Conservation (phyloP, 192 early-diverging fungal species). For the Coemansia sp. region DNA sequence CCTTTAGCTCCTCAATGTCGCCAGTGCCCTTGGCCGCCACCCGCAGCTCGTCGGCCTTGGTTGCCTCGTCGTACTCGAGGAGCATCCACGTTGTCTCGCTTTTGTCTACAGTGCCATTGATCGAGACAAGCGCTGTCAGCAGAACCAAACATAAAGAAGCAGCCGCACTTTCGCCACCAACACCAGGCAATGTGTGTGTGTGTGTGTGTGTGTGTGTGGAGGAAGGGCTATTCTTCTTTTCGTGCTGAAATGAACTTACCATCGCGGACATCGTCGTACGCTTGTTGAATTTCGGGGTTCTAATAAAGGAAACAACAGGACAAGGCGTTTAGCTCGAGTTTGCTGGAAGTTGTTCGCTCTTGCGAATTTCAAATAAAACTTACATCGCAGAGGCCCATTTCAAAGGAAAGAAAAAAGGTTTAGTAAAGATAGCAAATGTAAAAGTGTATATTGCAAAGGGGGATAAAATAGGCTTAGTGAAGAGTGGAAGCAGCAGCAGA, state of each 20-base stretch:
- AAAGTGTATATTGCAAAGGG: no score
- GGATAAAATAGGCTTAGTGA: no score
- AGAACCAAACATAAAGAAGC: not conserved
- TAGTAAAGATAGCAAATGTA: not conserved
- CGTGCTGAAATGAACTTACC: conserved; percentile 24
- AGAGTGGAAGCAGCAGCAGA: not conserved
- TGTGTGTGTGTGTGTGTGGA: no score
- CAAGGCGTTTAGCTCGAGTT: not conserved
- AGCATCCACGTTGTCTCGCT: conserved; percentile 63
- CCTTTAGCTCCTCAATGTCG: conserved; percentile 67
- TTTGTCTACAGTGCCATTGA: conserved; percentile 43
- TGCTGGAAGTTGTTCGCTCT: not conserved
- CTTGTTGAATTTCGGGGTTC: conserved; percentile 52
- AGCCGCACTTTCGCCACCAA: no score
- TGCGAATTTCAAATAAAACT: conserved; percentile 6
- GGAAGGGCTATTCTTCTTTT: not conserved
- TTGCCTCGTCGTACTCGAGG: conserved; percentile 59
- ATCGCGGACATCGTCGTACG: conserved; percentile 61
- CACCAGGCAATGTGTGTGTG: no score
- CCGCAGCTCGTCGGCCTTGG: conserved; percentile 47
- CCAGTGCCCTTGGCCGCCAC: conserved; percentile 56
- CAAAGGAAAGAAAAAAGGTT: not conserved
- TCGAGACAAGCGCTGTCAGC: not conserved
- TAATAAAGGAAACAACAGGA: conserved; percentile 14
- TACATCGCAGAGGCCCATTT: conserved; percentile 24